phyloP scores from a whole-genome alignment of 495 filamentous ascomycete genomes.

The Terfezia boudieri region DNA sequence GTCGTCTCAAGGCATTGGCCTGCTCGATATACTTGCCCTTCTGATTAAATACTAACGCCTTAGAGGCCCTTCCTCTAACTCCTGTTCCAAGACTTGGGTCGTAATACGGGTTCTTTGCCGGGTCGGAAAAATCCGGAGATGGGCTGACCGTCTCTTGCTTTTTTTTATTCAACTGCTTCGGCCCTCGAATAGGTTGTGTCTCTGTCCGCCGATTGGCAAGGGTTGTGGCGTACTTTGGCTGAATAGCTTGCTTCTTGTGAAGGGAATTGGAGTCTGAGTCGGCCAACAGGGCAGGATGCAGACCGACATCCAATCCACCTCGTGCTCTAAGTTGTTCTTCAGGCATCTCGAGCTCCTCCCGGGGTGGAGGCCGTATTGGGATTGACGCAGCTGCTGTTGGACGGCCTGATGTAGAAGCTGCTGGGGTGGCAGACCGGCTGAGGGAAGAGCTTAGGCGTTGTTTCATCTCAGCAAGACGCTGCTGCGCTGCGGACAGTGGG shows the following conservation, averaged over 20 bases:
- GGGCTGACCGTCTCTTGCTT: constrained; percentile 49
- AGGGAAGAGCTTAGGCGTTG: constrained; percentile 62
- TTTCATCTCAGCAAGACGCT: constrained; percentile 45
- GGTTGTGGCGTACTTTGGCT: constrained; percentile 35
- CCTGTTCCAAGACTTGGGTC: constrained; percentile 48
- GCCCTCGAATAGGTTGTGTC: constrained; percentile 16
- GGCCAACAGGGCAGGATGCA: constrained; percentile 67
- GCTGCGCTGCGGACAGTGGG: constrained; percentile 33
- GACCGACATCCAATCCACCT: constrained; percentile 68
- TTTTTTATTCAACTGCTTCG: constrained; percentile 23
- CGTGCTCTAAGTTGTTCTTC: constrained; percentile 24
- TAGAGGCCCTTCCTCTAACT: constrained; percentile 33
- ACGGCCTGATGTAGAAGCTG: constrained; percentile 11
- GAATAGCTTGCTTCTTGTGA: constrained; percentile 17
- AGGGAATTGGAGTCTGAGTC: constrained; percentile 42
- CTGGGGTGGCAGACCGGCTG: constrained; percentile 27
- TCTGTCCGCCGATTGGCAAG: constrained; percentile 37
- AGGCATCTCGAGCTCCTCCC: constrained; percentile 12
- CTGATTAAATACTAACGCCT: constrained; percentile 73
- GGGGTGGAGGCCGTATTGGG: neutral
- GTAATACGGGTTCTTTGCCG: constrained; percentile 63
- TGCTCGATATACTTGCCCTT: constrained; percentile 95
- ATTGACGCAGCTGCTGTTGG: neutral
- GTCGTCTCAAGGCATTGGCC: constrained; percentile 63
- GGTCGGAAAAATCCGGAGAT: constrained; percentile 35